Evolutionary conservation across 225 moss, liverwort and hornwort genomes (phyloP).

Genomic region (Straminergon stramineum): DNA sequence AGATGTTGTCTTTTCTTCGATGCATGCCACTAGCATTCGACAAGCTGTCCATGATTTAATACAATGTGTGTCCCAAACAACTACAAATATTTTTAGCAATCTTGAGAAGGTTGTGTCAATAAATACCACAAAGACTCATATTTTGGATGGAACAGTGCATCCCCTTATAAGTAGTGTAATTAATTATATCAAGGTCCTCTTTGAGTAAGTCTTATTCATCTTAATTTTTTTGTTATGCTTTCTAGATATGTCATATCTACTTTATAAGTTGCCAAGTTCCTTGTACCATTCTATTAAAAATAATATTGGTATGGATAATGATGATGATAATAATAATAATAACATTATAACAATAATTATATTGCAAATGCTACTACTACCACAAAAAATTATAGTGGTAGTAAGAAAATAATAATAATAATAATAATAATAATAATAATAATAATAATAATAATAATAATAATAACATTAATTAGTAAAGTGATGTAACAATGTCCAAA

Average conservation of each 20-base stretch:
- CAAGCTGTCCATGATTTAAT: constrained; percentile 26
- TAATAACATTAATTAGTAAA: not conserved
- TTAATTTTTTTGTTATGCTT: not conserved
- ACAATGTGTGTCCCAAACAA: constrained; percentile 50
- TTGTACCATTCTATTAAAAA: no score
- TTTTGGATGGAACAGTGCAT: constrained; percentile 84
- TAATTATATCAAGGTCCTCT: constrained; percentile 79
- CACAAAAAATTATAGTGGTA: not conserved
- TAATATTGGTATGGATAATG: no score
- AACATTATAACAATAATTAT: not conserved
- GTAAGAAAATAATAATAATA: no score
- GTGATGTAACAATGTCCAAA: not conserved
- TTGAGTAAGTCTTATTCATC: constrained; percentile 48
- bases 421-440: not conserved
- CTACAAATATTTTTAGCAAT: constrained; percentile 65
- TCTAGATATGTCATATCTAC: not conserved
- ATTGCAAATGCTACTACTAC: not conserved
- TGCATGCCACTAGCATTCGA: not conserved
- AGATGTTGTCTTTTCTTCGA: constrained; percentile 5
- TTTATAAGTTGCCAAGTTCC: not conserved
- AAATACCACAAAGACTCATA: constrained; percentile 73
- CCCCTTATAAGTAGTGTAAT: constrained; percentile 87
- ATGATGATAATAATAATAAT: not conserved
- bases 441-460: no score
- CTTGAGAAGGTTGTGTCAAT: constrained; percentile 75